These are phyloP conservation scores for Starmerella apicola DNA, from an alignment of 805 yeast species.

Conservation along the genomic window DNA sequence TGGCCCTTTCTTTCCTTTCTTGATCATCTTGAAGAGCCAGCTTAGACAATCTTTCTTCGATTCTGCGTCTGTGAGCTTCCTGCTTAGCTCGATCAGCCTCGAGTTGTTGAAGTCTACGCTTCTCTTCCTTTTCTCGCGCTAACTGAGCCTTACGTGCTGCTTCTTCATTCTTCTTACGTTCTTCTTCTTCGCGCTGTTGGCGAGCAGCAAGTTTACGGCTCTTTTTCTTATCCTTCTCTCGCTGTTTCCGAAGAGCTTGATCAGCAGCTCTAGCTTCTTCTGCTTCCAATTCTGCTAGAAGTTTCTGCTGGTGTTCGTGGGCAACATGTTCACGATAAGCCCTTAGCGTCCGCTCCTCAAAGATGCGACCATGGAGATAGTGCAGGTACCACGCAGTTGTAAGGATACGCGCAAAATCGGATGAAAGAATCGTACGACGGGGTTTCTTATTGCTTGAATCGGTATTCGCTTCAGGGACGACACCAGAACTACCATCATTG, in stretches of 20 bases:
- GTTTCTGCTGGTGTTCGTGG: constrained; percentile 41
- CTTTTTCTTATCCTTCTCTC: constrained; percentile 32
- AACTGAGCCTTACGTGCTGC: constrained; percentile 24
- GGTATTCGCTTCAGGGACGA: no score
- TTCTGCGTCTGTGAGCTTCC: constrained; percentile 23
- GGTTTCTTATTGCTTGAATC: no score
- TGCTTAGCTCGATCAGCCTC: constrained; percentile 23
- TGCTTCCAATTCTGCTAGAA: constrained; percentile 28
- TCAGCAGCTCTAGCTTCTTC: constrained; percentile 23
- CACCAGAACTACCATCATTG: no score
- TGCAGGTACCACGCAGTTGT: constrained; percentile 70
- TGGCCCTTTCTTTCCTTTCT: constrained; percentile 4
- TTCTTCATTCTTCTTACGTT: constrained; percentile 27
- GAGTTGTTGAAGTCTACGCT: constrained; percentile 16
- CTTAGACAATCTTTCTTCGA: constrained; percentile 25
- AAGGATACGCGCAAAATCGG: no score
- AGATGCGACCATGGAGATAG: constrained; percentile 62
- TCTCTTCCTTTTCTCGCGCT: constrained; percentile 17
- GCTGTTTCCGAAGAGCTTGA: constrained; percentile 27
- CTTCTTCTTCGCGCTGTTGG: constrained; percentile 32
- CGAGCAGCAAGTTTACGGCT: constrained; percentile 31
- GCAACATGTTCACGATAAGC: constrained; percentile 75
- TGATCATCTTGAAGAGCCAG: constrained; percentile 18
- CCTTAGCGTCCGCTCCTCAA: constrained; percentile 58
- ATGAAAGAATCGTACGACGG: no score